These are phyloP conservation scores for Cytospora piceicola DNA, from an alignment of 2,329 filamentous ascomycete species.

Conservation along the genomic window DNA sequence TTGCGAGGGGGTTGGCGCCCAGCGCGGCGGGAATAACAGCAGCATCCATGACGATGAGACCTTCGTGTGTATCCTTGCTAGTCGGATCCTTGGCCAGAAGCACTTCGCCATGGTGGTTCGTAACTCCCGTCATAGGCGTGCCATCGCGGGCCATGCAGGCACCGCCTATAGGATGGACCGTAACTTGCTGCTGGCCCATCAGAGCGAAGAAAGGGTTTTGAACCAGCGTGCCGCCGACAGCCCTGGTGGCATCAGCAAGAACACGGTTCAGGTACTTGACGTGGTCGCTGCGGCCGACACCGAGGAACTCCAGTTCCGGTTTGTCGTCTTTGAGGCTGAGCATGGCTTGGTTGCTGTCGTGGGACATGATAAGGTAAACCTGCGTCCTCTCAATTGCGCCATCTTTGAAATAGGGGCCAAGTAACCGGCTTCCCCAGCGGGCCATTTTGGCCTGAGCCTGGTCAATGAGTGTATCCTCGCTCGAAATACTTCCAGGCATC, in stretches of 20 bases:
- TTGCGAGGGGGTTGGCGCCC: conserved; percentile 68
- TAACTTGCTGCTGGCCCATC: conserved; percentile 61
- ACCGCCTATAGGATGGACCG: conserved; percentile 69
- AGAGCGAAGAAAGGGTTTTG: conserved; percentile 62
- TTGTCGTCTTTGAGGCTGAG: conserved; percentile 63
- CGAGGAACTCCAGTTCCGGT: conserved; percentile 62
- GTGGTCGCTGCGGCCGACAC: conserved; percentile 59
- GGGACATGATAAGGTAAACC: conserved; percentile 69
- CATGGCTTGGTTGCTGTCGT: conserved; percentile 66
- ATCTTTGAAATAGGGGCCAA: conserved; percentile 60
- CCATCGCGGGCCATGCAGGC: conserved; percentile 65
- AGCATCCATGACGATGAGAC: conserved; percentile 65
- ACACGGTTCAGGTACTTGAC: conserved; percentile 56
- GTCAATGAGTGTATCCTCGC: conserved; percentile 45
- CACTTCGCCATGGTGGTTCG: conserved; percentile 64
- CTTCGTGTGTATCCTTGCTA: conserved; percentile 52
- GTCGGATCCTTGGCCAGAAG: conserved; percentile 52
- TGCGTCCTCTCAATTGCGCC: conserved; percentile 64
- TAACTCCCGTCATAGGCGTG: conserved; percentile 59
- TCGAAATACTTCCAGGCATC: conserved; percentile 51
- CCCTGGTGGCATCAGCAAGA: conserved; percentile 57
- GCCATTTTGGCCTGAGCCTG: conserved; percentile 52
- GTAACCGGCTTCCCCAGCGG: conserved; percentile 54
- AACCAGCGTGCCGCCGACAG: conserved; percentile 63
- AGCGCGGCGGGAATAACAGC: conserved; percentile 65